Base-by-base conservation (phyloP, 1,284 basidiomycete species). In the Trichosporon sp. region DNA sequence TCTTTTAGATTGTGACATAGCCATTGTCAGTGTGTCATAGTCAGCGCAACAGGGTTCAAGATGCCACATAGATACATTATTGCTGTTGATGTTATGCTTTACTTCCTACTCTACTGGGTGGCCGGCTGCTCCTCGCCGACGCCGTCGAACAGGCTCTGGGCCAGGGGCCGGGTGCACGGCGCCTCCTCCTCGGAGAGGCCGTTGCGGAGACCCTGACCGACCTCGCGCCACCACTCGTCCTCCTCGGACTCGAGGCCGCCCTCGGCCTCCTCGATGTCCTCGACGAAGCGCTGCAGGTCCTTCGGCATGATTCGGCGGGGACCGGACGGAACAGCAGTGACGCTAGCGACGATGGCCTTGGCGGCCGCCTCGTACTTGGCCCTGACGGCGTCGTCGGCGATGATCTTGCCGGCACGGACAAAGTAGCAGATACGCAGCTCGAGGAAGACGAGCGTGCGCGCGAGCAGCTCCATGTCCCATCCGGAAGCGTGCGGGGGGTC, bases 401-500 rank as follows among this genome's bases (percentile, higher is more conserved):
- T 48, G 56, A 70, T 43, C 43, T 43, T 63, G 66, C 71, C 71
- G 2, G 51, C 51, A 11, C 43, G 12, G 48, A 65, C 78, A 51
- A 74, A 79, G 46, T 73, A 73, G 48, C 76, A 77, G 8, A 76
- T 72, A 35, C 82, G 72, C 0, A 83, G 68, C 51, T 76, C 48
- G 21, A 43, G 32, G 54, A 74, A 70, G 37, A 76, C 65, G 12
- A 78, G 73, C 37, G 73, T 72, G 38, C 78, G 75, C 14, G 73
- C 76, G 14, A 83, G 75, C 37, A 77, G 67, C 74, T 83, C 82
- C 38, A 73, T 74, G 69, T 83, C 82, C 81, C 82, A 83, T 3
- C 82, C 82, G 7, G 74, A 68, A 26, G 75, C 76, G 63, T 74
- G 73, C 2, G 80, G 79, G 12, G 78, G 64, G 16, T 69, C 71